phyloP scores from a whole-genome alignment of 345 rosid species.

The Adansonia digitata region DNA sequence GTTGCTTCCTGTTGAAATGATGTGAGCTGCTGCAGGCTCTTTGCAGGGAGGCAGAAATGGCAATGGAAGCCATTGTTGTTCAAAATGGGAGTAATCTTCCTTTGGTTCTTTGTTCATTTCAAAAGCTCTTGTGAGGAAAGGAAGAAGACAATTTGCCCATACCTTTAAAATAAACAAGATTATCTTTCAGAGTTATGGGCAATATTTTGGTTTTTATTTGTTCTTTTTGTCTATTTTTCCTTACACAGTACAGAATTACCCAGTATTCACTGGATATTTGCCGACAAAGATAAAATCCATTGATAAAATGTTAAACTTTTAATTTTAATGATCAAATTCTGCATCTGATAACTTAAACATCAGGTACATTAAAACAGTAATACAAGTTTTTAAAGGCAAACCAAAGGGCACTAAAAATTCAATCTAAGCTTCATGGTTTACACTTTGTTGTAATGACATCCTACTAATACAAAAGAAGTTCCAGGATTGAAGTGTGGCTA shows the following conservation, averaged over 20 bases:
- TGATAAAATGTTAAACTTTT: too few relatives aligned
- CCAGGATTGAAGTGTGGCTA: background rate
- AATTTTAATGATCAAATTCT: too few relatives aligned
- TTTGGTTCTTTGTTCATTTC: background rate
- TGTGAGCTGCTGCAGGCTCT: slow-evolving; percentile 23
- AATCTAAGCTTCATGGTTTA: background rate
- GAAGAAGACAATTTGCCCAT: slow-evolving; percentile 21
- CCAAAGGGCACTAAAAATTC: background rate
- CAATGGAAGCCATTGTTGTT: slow-evolving; percentile 34
- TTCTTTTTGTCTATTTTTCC: background rate
- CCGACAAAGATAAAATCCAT: too few relatives aligned
- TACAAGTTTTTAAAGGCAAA: background rate
- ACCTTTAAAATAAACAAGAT: background rate
- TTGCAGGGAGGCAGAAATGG: slow-evolving; percentile 45
- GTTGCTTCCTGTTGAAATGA: slow-evolving; percentile 22
- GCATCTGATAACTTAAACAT: too few relatives aligned
- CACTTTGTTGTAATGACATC: background rate
- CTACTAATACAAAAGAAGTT: background rate
- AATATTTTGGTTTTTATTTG: background rate
- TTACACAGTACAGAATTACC: background rate
- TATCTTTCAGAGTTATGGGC: background rate
- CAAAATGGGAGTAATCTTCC: background rate
- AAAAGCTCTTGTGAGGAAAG: background rate
- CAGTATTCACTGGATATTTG: background rate
- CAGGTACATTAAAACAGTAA: background rate